phyloP scores from a whole-genome alignment of 1,284 basidiomycete genomes.

The Irpex rosettiformis region DNA sequence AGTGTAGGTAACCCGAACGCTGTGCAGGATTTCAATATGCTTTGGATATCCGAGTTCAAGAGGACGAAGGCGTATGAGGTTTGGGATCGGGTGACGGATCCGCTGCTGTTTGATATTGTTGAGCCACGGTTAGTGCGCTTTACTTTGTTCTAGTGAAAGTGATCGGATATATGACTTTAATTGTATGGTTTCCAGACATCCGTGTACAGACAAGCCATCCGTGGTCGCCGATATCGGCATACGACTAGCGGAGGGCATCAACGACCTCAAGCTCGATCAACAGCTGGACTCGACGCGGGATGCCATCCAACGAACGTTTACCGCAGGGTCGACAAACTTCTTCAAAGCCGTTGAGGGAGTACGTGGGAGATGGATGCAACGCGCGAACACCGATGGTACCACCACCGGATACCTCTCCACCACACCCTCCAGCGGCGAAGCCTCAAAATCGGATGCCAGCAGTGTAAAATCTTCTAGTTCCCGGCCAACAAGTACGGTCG shows the following conservation, averaged over 20 bases:
- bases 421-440: conserved; percentile 40
- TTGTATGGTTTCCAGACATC: conserved; percentile 74
- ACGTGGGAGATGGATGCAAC: conserved; percentile 64
- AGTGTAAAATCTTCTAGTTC: conserved; percentile 7
- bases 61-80: conserved; percentile 80
- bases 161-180: not conserved
- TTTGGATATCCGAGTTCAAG: conserved; percentile 84
- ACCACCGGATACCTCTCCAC: conserved; percentile 25
- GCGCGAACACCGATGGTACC: conserved; percentile 30
- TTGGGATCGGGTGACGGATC: conserved; percentile 87
- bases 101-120: conserved; percentile 86
- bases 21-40: conserved; percentile 74
- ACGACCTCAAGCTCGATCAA: conserved; percentile 87
- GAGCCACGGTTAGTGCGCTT: conserved; percentile 68
- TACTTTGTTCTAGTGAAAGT: not conserved
- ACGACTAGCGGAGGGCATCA: conserved; percentile 84
- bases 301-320: conserved; percentile 74
- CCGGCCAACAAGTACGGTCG: not conserved
- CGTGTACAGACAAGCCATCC: conserved; percentile 85
- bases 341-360: conserved; percentile 88
- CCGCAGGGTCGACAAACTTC: conserved; percentile 74
- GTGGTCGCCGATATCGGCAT: conserved; percentile 87
- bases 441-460: conserved; percentile 37
- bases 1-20: conserved; percentile 40
- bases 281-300: conserved; percentile 87